phyloP scores from a whole-genome alignment of 2,329 filamentous ascomycete genomes.

The Fonsecaea monophora region DNA sequence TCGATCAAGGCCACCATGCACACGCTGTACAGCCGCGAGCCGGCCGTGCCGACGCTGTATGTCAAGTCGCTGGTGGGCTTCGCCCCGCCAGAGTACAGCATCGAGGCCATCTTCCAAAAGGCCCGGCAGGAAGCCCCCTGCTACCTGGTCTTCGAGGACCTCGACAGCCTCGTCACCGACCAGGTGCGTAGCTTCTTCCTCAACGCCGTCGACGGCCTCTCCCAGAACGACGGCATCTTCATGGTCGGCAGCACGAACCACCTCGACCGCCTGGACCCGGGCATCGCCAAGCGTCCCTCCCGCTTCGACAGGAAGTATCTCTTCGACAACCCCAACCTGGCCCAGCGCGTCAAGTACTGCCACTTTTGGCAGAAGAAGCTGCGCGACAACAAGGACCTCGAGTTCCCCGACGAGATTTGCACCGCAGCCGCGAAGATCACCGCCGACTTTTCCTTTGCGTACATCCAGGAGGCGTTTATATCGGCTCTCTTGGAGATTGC shows the following conservation, averaged over 20 bases:
- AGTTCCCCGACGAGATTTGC: slow-evolving; percentile 52
- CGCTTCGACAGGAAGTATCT: slow-evolving; percentile 58
- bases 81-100: slow-evolving; percentile 33
- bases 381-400: slow-evolving; percentile 40
- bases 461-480: slow-evolving; percentile 55
- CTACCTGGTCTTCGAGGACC: slow-evolving; percentile 51
- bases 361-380: slow-evolving; percentile 51
- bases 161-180: slow-evolving; percentile 50
- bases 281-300: slow-evolving; percentile 54
- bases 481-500: slow-evolving; percentile 49
- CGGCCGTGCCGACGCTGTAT: slow-evolving; percentile 49
- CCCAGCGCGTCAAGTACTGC: slow-evolving; percentile 51
- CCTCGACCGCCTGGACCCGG: slow-evolving; percentile 47
- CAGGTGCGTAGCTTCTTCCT: slow-evolving; percentile 49
- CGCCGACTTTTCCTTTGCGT: slow-evolving; percentile 54
- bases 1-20: slow-evolving; percentile 55
- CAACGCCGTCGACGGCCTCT: slow-evolving; percentile 53
- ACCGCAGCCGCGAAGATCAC: slow-evolving; percentile 51
- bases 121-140: slow-evolving; percentile 50
- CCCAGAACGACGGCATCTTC: slow-evolving; percentile 51
- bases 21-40: slow-evolving; percentile 47
- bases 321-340: slow-evolving; percentile 49
- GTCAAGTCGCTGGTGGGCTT: slow-evolving; percentile 44
- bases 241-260: slow-evolving; percentile 53
- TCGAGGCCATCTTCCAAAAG: slow-evolving; percentile 46